Evolutionary conservation across 768 basidiomycete species (phyloP), one percentile per base, ranked within the genome.

Genomic region (Leccinum arenicola): DNA sequence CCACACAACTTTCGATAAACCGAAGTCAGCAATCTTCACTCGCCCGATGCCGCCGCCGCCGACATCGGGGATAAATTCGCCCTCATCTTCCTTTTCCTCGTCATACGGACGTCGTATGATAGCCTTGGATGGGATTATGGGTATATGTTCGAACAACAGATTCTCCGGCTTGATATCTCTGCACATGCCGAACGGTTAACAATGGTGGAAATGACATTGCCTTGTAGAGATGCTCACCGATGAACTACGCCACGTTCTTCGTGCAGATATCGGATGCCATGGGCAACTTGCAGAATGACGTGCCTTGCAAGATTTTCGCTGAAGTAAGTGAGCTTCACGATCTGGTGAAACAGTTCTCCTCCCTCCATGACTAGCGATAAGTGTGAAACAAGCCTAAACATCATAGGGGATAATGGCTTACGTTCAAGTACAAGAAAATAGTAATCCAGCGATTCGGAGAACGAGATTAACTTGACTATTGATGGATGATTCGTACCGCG

Each of bases 21-120:
- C 97, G 69, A 99, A 99, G 73, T 99, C 97, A 59, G 97, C 97
- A 60, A 99, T 97, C 80, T 98, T 99, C 73, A 99, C 95, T 43
- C 87, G 86, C 7, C 97, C 97, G 62, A 99, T 99, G 21, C 96
- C 97, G 8, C 97, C 97, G 10, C 97, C 95, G 7, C 97, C 97
- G 40, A 95, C 78, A 4, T 93, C 95, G 4, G 88, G 88, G 50
- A 89, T 82, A 70, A 95, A 99, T 72, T 97, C 93, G 56, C 97
- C 97, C 73, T 99, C 97, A 64, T 99, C 97, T 72, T 95, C 94
- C 73, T 98, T 99, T 56, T 96, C 95, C 72, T 98, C 97, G 62
- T 98, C 97, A 68, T 97, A 98, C 25, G 92, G 95, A 27, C 95
- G 88, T 3, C 82, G 82, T 43, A 84, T 73, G 4, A 88, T 83